phyloP scores from a whole-genome alignment of 805 yeast genomes.

The Kodamaea neixiangensis region DNA sequence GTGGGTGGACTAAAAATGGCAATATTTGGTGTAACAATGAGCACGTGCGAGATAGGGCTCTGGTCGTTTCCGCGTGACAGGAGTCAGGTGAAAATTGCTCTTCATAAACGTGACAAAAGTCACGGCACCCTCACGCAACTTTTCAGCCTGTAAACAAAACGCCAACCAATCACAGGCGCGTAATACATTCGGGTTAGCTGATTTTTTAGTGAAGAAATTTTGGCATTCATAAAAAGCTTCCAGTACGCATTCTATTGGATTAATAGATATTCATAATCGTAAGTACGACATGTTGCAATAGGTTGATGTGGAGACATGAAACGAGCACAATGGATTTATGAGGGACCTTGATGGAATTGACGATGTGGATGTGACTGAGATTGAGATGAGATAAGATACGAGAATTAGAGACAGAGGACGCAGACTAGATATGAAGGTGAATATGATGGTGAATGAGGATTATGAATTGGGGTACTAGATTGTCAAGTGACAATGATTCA shows the following conservation, averaged over 20 bases:
- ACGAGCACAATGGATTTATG: neutral
- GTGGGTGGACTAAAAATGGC: neutral
- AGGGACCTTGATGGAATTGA: neutral
- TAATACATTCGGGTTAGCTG: conserved; percentile 10
- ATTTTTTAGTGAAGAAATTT: conserved; percentile 10
- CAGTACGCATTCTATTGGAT: conserved; percentile 3
- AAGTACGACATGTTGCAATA: neutral
- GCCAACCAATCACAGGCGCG: conserved; percentile 9
- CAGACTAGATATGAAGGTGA: no score
- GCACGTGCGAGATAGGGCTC: neutral
- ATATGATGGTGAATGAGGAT: no score
- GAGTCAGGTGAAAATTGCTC: neutral
- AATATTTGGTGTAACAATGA: neutral
- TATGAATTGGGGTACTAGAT: no score
- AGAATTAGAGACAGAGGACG: no score
- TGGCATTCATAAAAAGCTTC: neutral
- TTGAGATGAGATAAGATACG: no score
- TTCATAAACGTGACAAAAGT: neutral
- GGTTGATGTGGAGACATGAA: neutral
- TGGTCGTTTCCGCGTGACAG: neutral
- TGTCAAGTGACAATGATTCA: no score
- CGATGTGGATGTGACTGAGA: neutral
- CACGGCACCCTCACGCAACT: conserved; percentile 1
- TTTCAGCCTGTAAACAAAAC: neutral
- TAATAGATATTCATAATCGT: conserved; percentile 2